Base-by-base conservation (phyloP, 306 rosid genomes). In the Pyrus betulifolia region DNA sequence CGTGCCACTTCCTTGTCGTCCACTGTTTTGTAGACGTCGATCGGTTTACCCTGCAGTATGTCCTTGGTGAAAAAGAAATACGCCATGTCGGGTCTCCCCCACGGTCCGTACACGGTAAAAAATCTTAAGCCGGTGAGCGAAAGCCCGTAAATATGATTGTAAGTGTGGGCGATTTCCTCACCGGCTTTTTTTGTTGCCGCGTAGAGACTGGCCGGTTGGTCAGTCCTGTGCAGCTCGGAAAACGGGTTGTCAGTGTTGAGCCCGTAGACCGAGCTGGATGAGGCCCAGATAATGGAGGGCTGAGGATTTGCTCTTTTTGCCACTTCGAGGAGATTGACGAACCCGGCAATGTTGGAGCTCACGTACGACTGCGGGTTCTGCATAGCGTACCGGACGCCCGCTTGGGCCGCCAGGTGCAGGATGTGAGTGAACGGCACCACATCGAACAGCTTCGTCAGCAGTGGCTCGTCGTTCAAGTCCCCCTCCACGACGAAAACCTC, bases 41-140 rank as follows among this genome's bases (percentile, higher is more conserved):
- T 84, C 35, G 74, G 59, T 66, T 91, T 93, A 14, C 98, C 96
- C 1, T 89, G 96, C 27, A 93, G 83, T 1, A 93, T 93, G 67
- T 85, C 97, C 42, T 89, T 89, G 0, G 98, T 93, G 90, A 93
- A 93, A 81, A 93, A 93, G 83, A 91, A 93, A 46, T 91, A 93
- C 2, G 98, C 98, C 98, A 93, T 93, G 91, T 93, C 97, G 1
- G 97, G 98, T 52, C 97, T 67, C 0, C 98, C 97, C 97, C 98
- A 93, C 0, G 98, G 98, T 0, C 97, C 98, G 76, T 93, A 93
- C 0, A 93, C 98, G 1, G 98, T 93, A 91, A 93, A 93, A 88
- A 93, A 93, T 3, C 98, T 73, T 23, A 93, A 57, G 0, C 93
- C 98, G 17, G 96, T 93, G 27, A 93, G 88, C 64, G 98, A 74